A percentile compares a stretch with the other conserved stretches of the same genome.
Evolutionary conservation across 306 rosid genomes (phyloP).

Genomic region (Ormosia semicastrata): DNA sequence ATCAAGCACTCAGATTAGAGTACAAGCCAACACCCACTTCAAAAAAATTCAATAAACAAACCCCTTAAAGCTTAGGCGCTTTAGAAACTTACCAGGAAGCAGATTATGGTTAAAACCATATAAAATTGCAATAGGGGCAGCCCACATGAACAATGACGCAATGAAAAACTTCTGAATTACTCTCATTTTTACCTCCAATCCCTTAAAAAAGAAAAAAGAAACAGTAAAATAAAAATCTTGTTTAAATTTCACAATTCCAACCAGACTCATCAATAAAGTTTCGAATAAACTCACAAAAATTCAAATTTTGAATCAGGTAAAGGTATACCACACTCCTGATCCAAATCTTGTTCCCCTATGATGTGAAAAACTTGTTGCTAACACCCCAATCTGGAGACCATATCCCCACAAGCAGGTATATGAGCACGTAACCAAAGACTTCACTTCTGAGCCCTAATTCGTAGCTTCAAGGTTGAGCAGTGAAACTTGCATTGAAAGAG

Average conservation of each 20-base stretch:
- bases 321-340: not conserved
- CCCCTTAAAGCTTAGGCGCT: not conserved
- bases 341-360: not conserved
- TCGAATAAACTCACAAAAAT: not conserved
- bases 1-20: conserved; percentile 1
- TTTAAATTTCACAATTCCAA: not conserved
- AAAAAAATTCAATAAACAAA: not conserved
- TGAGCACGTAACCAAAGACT: not conserved
- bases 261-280: not conserved
- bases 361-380: not conserved
- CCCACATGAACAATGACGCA: conserved; percentile 80
- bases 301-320: not conserved
- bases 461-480: not conserved
- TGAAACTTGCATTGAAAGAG: not conserved
- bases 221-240: not conserved
- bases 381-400: not conserved
- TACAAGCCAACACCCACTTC: not conserved
- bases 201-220: not conserved
- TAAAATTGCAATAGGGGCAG: conserved; percentile 66
- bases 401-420: not conserved
- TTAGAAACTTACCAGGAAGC: conserved; percentile 64
- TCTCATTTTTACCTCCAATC: conserved; percentile 48
- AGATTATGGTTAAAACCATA: conserved; percentile 69
- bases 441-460: not conserved
- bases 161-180: conserved; percentile 67